Evolutionary conservation across 768 basidiomycete species (phyloP).

Genomic region (Termitomyces sp.): DNA sequence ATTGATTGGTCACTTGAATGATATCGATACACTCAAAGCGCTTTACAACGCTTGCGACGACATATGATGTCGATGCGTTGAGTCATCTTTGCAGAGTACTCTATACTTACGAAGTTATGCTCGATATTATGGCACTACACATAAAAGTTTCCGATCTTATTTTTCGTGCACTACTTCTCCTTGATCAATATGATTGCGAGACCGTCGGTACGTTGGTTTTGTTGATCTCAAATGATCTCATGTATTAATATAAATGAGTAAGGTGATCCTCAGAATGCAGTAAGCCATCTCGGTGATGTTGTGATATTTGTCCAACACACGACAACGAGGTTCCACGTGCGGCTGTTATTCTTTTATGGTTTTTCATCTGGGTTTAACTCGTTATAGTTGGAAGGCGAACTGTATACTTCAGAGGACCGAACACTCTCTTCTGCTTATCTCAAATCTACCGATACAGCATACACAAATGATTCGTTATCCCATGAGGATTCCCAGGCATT

Average conservation of each 20-base stretch:
- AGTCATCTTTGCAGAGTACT: constrained; percentile 68
- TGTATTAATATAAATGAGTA: not conserved
- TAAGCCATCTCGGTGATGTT: constrained; percentile 74
- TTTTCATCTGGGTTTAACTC: not conserved
- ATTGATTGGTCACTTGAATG: not conserved
- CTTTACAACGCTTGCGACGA: constrained; percentile 44
- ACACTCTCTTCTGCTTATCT: constrained; percentile 47
- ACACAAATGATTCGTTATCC: constrained; percentile 34
- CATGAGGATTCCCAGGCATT: constrained; percentile 40
- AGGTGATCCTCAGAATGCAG: constrained; percentile 84
- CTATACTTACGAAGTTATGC: constrained; percentile 46
- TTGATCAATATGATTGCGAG: constrained; percentile 76
- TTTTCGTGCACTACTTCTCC: constrained; percentile 51
- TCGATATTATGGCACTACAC: constrained; percentile 71
- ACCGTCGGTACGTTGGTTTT: constrained; percentile 58
- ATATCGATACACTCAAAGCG: constrained; percentile 34
- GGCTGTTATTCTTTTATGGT: constrained; percentile 10
- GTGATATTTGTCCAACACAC: constrained; percentile 69
- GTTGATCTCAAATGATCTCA: not conserved
- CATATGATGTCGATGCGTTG: constrained; percentile 62
- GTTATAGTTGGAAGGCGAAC: constrained; percentile 43
- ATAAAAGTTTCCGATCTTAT: constrained; percentile 59
- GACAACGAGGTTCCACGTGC: constrained; percentile 59
- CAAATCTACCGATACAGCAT: constrained; percentile 38
- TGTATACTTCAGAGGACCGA: constrained; percentile 41